Conservation (phyloP, 2,329 filamentous ascomycete species). For the Simplicillium aogashimaense region DNA sequence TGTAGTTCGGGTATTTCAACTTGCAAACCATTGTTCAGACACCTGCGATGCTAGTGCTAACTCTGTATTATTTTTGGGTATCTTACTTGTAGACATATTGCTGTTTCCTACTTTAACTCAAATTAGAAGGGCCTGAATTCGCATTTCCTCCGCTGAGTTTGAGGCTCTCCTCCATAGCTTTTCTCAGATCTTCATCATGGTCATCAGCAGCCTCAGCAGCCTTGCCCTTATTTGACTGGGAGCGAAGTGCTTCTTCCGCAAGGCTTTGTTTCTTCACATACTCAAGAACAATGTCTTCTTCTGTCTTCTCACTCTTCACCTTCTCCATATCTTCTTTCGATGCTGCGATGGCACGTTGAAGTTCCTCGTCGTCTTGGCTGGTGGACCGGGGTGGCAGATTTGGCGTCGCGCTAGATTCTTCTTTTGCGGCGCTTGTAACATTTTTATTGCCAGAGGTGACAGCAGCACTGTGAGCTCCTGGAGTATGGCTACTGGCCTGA, state of each 20-base stretch:
- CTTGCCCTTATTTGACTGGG: slow-evolving; percentile 20
- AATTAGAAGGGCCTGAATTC: slow-evolving; percentile 15
- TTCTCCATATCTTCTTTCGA: slow-evolving; percentile 33
- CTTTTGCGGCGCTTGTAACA: slow-evolving; percentile 11
- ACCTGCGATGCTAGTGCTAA: too few relatives aligned
- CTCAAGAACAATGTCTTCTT: slow-evolving; percentile 66
- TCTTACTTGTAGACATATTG: too few relatives aligned
- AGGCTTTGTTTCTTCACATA: slow-evolving; percentile 71
- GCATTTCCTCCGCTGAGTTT: slow-evolving; percentile 21
- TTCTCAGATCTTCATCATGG: slow-evolving; percentile 45
- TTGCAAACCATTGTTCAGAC: too few relatives aligned
- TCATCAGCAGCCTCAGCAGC: slow-evolving; percentile 19
- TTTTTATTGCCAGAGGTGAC: neutral
- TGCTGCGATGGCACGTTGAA: slow-evolving; percentile 34
- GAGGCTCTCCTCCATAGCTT: slow-evolving; percentile 46
- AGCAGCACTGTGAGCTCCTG: slow-evolving; percentile 9
- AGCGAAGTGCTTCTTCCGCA: slow-evolving; percentile 49
- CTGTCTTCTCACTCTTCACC: slow-evolving; percentile 35
- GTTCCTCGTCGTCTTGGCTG: slow-evolving; percentile 29
- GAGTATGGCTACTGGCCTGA: slow-evolving; percentile 5
- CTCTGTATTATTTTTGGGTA: too few relatives aligned
- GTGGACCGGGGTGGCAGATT: neutral
- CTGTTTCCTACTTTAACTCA: neutral
- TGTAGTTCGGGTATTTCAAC: too few relatives aligned
- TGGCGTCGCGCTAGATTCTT: neutral